These are phyloP conservation scores for Spathaspora sp. DNA, from an alignment of 1,139 yeast genomes.

Conservation along the genomic window DNA sequence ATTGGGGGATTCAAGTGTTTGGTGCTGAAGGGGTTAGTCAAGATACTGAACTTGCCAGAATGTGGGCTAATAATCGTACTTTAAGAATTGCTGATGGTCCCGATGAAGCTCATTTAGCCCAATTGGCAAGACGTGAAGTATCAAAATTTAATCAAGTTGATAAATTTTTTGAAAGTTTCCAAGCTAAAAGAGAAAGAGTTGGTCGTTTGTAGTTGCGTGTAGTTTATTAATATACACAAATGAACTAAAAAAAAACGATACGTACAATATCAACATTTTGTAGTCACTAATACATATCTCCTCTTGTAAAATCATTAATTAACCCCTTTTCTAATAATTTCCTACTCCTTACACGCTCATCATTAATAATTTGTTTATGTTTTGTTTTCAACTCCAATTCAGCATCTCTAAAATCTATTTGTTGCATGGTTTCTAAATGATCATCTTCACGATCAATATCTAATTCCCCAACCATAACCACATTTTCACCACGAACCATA, in stretches of 20 bases:
- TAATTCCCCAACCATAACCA: conserved; percentile 92
- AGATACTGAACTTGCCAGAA: conserved; percentile 60
- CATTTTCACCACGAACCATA: conserved; percentile 95
- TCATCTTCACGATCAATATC: conserved; percentile 86
- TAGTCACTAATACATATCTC: conserved; percentile 47
- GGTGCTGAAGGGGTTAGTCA: conserved; percentile 72
- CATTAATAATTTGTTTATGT: conserved; percentile 39
- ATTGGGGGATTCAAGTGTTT: conserved; percentile 68
- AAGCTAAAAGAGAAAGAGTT: conserved; percentile 20
- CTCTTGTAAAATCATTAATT: conserved; percentile 54
- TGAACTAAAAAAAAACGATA: conserved; percentile 3
- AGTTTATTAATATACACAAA: conserved; percentile 2
- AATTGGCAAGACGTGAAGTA: conserved; percentile 52
- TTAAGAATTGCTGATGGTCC: conserved; percentile 76
- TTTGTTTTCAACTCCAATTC: conserved; percentile 40
- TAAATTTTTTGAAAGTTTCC: conserved; percentile 30
- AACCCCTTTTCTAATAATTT: conserved; percentile 52
- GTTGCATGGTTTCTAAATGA: conserved; percentile 56
- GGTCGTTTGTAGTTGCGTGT: conserved; percentile 24
- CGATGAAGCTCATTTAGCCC: conserved; percentile 68
- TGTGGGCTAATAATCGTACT: conserved; percentile 59
- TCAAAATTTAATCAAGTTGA: conserved; percentile 34
- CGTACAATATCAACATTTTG: neutral
- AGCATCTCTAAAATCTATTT: conserved; percentile 64
- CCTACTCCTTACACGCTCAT: conserved; percentile 50